Base-by-base conservation (phyloP, 306 rosid genomes). In the Corylus americana region DNA sequence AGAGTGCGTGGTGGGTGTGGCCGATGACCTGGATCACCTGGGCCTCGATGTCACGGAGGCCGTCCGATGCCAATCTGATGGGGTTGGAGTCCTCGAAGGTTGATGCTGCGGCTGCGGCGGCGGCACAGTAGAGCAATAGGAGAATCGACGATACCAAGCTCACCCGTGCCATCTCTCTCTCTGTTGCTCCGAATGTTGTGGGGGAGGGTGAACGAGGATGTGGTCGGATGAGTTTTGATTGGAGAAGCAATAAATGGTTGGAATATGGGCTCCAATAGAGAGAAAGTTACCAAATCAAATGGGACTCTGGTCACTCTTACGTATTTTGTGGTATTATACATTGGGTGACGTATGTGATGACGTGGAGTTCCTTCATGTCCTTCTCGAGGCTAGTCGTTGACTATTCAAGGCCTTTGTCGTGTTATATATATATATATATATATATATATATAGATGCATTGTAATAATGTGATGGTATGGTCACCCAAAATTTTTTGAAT, bases 11-110 rank as follows among this genome's bases (percentile, higher is more conserved):
- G 75, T 81, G 80, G 59, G 85, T 76, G 61, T 57, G 83, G 5
- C 99, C 99, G 55, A 95, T 48, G 79, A 89, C 92, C 13, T 78
- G 86, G 61, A 83, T 78, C 51, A 93, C 79, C 47, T 87, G 84
- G 5, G 84, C 78, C 55, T 95, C 92, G 55, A 87, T 4, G 6
- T 88, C 88, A 2, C 76, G 86, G 75, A 90, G 89, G 37, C 79
- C 78, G 68, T 90, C 93, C 5, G 98, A 80, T 0, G 78, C 93
- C 80, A 90, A 44, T 4, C 87, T 82, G 77, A 95, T 91, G 11
- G 96, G 97, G 51, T 95, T 95, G 54, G 94, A 72, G 20, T 91
- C 98, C 1, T 91, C 92, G 86, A 93, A 90, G 84, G 53, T 85
- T 16, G 90, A 79, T 37, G 71, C 92, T 17, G 86, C 82, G 6